A percentile compares a stretch with the other conserved stretches of the same genome.
These are phyloP conservation scores for Fraxinus velutina DNA, from an alignment of 305 asterid species.

Conservation along the genomic window DNA sequence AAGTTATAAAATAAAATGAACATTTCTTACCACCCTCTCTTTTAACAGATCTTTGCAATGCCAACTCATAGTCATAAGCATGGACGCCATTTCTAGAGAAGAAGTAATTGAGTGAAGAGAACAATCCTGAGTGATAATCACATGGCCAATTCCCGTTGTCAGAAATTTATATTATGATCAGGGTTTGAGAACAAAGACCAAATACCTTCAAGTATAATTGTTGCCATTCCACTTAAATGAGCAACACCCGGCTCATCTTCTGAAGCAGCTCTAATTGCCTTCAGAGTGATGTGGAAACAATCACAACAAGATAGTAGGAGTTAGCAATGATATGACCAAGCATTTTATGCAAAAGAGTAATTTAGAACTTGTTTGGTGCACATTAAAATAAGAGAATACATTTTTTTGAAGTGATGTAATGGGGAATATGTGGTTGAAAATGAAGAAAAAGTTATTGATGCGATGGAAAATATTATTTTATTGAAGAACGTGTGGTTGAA, in stretches of 20 bases:
- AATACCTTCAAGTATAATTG: slow-evolving; percentile 63
- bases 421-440: too few relatives aligned
- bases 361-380: neutral
- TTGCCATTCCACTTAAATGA: slow-evolving; percentile 73
- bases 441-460: too few relatives aligned
- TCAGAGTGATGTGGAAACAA: slow-evolving; percentile 23
- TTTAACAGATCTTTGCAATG: slow-evolving; percentile 55
- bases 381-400: too few relatives aligned
- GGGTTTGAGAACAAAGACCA: slow-evolving; percentile 25
- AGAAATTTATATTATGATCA: slow-evolving; percentile 16
- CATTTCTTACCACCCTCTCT: slow-evolving; percentile 55
- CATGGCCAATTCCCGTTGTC: slow-evolving; percentile 26
- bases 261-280: slow-evolving; percentile 79
- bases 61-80: slow-evolving; percentile 63
- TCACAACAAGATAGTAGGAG: slow-evolving; percentile 20
- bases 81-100: slow-evolving; percentile 71
- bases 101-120: slow-evolving; percentile 76
- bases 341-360: slow-evolving; percentile 15
- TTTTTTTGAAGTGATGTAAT: too few relatives aligned
- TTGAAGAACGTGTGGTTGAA: too few relatives aligned
- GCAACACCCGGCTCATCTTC: slow-evolving; percentile 62
- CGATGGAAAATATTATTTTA: too few relatives aligned
- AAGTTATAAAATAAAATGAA: slow-evolving; percentile 10
- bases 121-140: slow-evolving; percentile 55
- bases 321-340: slow-evolving; percentile 18